Evolutionary conservation across 352 stramenopile genomes (phyloP).

Genomic region (Phytopythium oedochilum): DNA sequence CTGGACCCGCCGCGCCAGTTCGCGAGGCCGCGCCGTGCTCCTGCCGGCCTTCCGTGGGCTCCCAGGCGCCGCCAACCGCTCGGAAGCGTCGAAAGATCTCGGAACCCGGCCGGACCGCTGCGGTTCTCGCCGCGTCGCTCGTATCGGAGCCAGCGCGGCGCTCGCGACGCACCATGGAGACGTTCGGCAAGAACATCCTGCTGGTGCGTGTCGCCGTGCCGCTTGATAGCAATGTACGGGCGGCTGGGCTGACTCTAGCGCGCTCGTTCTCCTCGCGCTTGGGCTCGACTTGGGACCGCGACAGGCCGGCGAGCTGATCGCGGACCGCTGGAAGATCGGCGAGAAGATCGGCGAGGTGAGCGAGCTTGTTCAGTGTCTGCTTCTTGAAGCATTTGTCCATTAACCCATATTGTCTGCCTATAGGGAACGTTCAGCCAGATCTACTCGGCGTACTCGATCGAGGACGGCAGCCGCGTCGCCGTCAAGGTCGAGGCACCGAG

Average conservation of each 20-base stretch:
- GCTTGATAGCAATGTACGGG: too few relatives aligned
- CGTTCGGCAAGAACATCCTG: constrained; percentile 66
- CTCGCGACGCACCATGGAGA: background rate
- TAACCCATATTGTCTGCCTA: too few relatives aligned
- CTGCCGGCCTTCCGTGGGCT: too few relatives aligned
- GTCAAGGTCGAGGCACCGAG: constrained; percentile 86
- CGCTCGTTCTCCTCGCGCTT: too few relatives aligned
- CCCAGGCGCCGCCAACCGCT: background rate
- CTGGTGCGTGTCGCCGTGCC: constrained; percentile 31
- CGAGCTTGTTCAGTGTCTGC: constrained; percentile 1
- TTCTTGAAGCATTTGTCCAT: constrained; percentile 3
- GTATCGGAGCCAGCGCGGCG: background rate
- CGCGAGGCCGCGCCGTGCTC: too few relatives aligned
- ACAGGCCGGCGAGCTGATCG: constrained; percentile 78
- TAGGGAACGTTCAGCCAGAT: constrained; percentile 88
- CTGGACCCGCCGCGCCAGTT: background rate
- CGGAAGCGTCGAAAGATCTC: background rate
- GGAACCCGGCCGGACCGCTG: too few relatives aligned
- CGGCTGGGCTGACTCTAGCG: too few relatives aligned
- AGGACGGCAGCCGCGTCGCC: constrained; percentile 68
- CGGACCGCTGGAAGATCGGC: constrained; percentile 77
- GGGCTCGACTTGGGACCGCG: constrained; percentile 6
- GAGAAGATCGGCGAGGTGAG: constrained; percentile 87
- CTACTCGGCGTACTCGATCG: constrained; percentile 79
- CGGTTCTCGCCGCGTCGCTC: too few relatives aligned